Base-by-base conservation (phyloP, 176 grass and related monocot genomes). In the Oryza officinalis region DNA sequence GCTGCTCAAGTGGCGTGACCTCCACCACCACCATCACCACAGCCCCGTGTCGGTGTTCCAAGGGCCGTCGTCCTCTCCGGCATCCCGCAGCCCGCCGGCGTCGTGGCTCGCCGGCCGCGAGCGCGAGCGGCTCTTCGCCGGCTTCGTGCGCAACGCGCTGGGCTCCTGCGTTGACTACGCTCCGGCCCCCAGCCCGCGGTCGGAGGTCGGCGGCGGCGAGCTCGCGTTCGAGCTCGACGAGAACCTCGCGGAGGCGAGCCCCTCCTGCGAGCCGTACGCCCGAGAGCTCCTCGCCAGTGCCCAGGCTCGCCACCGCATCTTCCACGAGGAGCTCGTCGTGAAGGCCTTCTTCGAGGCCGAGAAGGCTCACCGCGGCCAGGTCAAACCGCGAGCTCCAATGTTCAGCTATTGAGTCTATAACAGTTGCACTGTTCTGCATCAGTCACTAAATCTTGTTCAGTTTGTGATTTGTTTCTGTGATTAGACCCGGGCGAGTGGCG, bases 291-390 rank as follows among this genome's bases (percentile, higher is more conserved):
- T 99, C 33, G 77, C 73, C n/a, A 33, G 80, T 30, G 96, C 93
- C n/a, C 93, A 94, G 81, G 83, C 92, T 32, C 84, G 87, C 76
- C 91, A 99, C 75, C 87, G 79, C 72, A 96, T 99, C 91, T 99
- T 99, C 86, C 77, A 85, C 22, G 96, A 99, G 72, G 96, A 96
- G 83, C 32, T 96, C 59, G 96, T 99, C 9, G 87, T 96, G 25
- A 92, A 94, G 74, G 93, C 96, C 54, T 99, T 99, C 81, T 85
- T 89, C 61, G 93, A 96, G 89, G 96, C 96, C 5, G 93, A 92
- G 85, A 94, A 91, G 77, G 96, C 96, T 50, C 96, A 99, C 87
- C 86, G 87, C 15, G 89, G 91, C 20, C 94, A 97, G 91, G 94
- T 97, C 28, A 81, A 45, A 64, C n/a, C 22, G 9, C 35, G 40